Evolutionary conservation across 495 filamentous ascomycete genomes (phyloP).

Genomic region (Chaetomium cochliodes): DNA sequence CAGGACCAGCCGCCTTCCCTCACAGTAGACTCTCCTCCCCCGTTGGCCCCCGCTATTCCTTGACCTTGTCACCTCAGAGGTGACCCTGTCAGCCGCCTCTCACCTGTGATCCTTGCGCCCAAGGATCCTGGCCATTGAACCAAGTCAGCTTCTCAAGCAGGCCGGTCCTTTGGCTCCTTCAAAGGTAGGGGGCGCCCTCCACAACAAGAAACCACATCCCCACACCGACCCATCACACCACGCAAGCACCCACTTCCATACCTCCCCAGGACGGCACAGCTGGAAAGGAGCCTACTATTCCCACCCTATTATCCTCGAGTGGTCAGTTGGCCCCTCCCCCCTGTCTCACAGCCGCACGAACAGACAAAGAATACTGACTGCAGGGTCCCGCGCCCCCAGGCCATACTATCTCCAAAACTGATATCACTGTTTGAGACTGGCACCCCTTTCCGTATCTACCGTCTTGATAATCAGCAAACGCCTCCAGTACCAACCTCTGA

Average conservation of each 20-base stretch:
- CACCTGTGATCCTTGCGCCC: constrained; percentile 34
- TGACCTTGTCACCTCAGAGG: constrained; percentile 8
- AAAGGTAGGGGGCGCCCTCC: constrained; percentile 36
- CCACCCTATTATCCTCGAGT: constrained; percentile 9
- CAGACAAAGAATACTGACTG: constrained; percentile 35
- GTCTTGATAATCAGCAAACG: constrained; percentile 21
- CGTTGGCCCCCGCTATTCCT: constrained; percentile 6
- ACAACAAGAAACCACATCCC: constrained; percentile 17
- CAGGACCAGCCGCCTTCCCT: too few relatives aligned
- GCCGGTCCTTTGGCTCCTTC: constrained; percentile 18
- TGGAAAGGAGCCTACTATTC: constrained; percentile 11
- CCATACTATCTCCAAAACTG: constrained; percentile 22
- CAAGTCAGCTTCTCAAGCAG: constrained; percentile 9
- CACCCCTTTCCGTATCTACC: constrained; percentile 29
- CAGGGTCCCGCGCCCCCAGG: constrained; percentile 17
- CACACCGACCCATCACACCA: not conserved
- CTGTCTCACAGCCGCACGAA: constrained; percentile 27
- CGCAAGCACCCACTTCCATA: not conserved
- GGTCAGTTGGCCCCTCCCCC: constrained; percentile 15
- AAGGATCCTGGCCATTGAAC: constrained; percentile 29
- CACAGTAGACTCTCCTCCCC: not conserved
- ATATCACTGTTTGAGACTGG: constrained; percentile 27
- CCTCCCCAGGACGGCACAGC: constrained; percentile 4
- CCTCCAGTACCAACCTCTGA: constrained; percentile 20
- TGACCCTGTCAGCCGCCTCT: constrained; percentile 15